A percentile compares a stretch with the other conserved stretches of the same genome.
Evolutionary conservation across 2,329 filamentous ascomycete species (phyloP).

Genomic region (Pseudophaeomoniella oleicola): DNA sequence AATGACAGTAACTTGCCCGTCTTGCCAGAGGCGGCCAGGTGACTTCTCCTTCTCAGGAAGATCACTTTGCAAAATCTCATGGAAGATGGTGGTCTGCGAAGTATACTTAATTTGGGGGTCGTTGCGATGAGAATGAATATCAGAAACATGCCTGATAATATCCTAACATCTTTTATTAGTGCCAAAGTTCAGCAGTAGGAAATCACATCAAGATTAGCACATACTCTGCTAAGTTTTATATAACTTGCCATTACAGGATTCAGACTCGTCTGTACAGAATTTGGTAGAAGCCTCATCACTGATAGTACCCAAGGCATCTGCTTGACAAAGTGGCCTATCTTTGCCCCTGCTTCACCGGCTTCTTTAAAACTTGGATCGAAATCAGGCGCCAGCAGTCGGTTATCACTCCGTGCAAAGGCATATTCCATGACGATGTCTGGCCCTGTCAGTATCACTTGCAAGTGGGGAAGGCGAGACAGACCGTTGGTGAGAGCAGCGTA

Average conservation of each 20-base stretch:
- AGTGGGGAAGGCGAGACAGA: too few species aligned
- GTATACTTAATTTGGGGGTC: too few species aligned
- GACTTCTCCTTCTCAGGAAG: slow-evolving; percentile 8
- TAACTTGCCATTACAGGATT: slow-evolving; percentile 5
- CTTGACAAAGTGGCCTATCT: not conserved
- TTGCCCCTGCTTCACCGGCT: not conserved
- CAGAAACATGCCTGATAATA: too few species aligned
- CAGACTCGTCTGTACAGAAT: slow-evolving; percentile 1
- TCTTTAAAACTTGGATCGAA: not conserved
- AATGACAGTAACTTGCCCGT: not conserved
- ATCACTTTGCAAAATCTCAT: slow-evolving; percentile 8
- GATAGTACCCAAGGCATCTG: not conserved
- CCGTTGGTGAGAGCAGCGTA: slow-evolving; percentile 8
- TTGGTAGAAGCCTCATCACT: slow-evolving; percentile 4
- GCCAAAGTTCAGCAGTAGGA: too few species aligned
- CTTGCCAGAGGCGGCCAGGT: not conserved
- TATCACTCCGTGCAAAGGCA: slow-evolving; percentile 3
- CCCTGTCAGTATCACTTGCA: too few species aligned
- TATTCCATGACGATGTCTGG: slow-evolving; percentile 10
- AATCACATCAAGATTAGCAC: too few species aligned
- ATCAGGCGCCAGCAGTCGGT: not conserved
- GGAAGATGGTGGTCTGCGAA: slow-evolving; percentile 8
- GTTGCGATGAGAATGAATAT: too few species aligned
- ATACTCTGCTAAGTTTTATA: too few species aligned
- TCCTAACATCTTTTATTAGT: too few species aligned